Conservation (phyloP, 2,329 filamentous ascomycete genomes). For the Phyllosticta ampelicida region DNA sequence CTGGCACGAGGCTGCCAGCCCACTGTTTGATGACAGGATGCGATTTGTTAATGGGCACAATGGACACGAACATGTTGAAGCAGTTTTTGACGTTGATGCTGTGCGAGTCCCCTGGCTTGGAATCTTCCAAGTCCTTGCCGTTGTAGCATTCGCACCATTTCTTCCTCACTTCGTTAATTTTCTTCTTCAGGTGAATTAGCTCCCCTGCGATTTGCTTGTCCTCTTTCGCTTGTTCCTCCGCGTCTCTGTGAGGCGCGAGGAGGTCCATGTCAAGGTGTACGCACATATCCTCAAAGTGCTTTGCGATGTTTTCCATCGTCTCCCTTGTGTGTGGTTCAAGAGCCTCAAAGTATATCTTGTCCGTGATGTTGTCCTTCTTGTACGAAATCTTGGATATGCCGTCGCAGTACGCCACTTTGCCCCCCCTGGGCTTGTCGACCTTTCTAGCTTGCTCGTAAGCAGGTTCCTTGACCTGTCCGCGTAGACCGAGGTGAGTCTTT, state of each 20-base stretch:
- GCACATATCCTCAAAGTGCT: constrained; percentile 15
- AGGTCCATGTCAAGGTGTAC: constrained; percentile 18
- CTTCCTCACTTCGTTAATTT: not conserved
- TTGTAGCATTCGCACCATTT: not conserved
- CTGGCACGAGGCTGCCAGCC: not conserved
- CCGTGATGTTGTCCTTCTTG: constrained; percentile 44
- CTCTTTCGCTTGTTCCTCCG: not conserved
- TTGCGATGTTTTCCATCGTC: constrained; percentile 19
- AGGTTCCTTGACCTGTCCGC: constrained; percentile 37
- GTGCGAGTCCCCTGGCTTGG: constrained; percentile 9
- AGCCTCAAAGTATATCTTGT: constrained; percentile 49
- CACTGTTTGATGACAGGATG: constrained; percentile 9
- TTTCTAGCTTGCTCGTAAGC: constrained; percentile 25
- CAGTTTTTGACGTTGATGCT: constrained; percentile 15
- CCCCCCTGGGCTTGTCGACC: constrained; percentile 11
- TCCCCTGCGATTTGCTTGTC: constrained; percentile 12
- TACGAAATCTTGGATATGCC: constrained; percentile 11
- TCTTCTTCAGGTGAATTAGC: not conserved
- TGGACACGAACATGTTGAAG: constrained; percentile 15
- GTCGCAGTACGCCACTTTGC: constrained; percentile 12
- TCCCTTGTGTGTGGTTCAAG: constrained; percentile 32
- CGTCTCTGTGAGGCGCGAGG: constrained; percentile 10
- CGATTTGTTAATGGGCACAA: constrained; percentile 14
- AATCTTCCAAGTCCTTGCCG: not conserved
- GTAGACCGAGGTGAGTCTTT: constrained; percentile 40